Percentiles rank a stretch among this genome's conserved stretches.
Conservation (phyloP, 2,329 filamentous ascomycete genomes). For the Diaporthe batatas region DNA sequence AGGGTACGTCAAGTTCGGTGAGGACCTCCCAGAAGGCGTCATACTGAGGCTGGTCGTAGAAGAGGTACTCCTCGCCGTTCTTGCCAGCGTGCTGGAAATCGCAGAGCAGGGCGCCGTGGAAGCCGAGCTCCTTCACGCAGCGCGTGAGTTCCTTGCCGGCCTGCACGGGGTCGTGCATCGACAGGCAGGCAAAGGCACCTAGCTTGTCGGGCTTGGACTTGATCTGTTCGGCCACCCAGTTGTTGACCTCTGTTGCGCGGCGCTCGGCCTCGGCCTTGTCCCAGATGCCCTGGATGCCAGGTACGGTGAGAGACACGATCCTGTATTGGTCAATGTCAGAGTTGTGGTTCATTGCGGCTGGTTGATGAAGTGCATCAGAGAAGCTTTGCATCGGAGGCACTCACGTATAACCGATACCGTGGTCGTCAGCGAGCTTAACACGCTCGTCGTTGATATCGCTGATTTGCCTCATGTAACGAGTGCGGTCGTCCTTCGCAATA, state of each 20-base stretch:
- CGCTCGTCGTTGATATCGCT: constrained; percentile 45
- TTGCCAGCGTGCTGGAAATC: constrained; percentile 70
- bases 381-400: background rate
- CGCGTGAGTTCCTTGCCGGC: constrained; percentile 64
- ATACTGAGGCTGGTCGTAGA: constrained; percentile 73
- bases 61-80: constrained; percentile 72
- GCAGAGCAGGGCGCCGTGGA: constrained; percentile 73
- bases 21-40: constrained; percentile 72
- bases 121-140: constrained; percentile 69
- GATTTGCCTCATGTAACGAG: constrained; percentile 39
- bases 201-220: constrained; percentile 56
- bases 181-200: constrained; percentile 63
- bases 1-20: constrained; percentile 71
- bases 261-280: constrained; percentile 57
- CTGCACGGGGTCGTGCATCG: constrained; percentile 66
- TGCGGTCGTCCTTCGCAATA: constrained; percentile 27
- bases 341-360: background rate
- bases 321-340: background rate
- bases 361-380: background rate
- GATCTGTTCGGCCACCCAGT: constrained; percentile 56
- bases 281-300: constrained; percentile 61
- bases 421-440: constrained; percentile 47
- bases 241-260: constrained; percentile 58
- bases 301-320: constrained; percentile 60
- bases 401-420: constrained; percentile 61